Conservation (phyloP, 2,329 filamentous ascomycete genomes). For the Fusarium liriodendri region DNA sequence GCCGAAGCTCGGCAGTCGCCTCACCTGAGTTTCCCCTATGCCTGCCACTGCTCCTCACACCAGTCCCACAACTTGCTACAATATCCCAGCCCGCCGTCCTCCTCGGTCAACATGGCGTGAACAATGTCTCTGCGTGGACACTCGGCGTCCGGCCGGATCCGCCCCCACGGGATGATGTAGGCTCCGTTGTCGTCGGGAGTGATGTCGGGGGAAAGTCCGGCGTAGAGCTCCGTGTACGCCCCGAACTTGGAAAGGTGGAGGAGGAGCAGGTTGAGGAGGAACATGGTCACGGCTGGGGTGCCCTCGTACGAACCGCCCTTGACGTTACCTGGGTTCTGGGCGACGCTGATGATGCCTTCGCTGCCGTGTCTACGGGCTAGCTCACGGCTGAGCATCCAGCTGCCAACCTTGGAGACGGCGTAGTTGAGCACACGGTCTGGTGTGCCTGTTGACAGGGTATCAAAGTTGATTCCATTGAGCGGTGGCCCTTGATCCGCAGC, state of each 20-base stretch:
- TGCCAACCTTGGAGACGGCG: constrained; percentile 50
- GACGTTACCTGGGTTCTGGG: constrained; percentile 51
- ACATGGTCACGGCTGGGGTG: constrained; percentile 23
- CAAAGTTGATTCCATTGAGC: constrained; percentile 45
- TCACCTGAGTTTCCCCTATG: neutral
- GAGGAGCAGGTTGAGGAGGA: constrained; percentile 40
- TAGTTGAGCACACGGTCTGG: constrained; percentile 44
- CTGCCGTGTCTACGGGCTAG: constrained; percentile 42
- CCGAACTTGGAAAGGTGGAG: constrained; percentile 47
- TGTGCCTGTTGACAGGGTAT: constrained; percentile 33
- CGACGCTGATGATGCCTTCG: constrained; percentile 45
- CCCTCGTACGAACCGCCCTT: constrained; percentile 39
- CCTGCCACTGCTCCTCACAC: constrained; percentile 36
- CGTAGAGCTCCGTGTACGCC: constrained; percentile 55
- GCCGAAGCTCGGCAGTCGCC: constrained; percentile 13
- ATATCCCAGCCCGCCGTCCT: constrained; percentile 44
- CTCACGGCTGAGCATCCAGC: constrained; percentile 47
- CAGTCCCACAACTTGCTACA: constrained; percentile 45
- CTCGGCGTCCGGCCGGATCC: constrained; percentile 31
- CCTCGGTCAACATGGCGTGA: constrained; percentile 38
- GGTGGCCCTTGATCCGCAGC: constrained; percentile 43
- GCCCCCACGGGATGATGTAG: constrained; percentile 47
- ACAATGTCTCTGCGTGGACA: constrained; percentile 44
- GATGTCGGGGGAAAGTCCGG: constrained; percentile 53
- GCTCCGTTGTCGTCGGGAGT: constrained; percentile 44